Evolutionary conservation across 306 rosid species (phyloP).

Genomic region (Malus sieversii): DNA sequence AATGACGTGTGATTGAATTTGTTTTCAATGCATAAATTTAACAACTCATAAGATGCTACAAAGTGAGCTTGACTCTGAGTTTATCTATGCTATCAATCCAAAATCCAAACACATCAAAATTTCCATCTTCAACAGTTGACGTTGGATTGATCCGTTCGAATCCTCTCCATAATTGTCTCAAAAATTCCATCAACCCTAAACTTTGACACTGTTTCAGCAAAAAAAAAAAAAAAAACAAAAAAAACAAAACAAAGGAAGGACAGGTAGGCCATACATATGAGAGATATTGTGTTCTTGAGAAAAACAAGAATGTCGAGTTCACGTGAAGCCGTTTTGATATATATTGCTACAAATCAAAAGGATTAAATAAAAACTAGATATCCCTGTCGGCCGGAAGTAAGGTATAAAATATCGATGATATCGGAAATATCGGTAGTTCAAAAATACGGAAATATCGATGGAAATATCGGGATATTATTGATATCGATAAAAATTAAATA

Average conservation of each 20-base stretch:
- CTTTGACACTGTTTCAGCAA: background rate
- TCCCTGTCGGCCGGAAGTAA: too few relatives aligned
- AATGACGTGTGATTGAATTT: too few relatives aligned
- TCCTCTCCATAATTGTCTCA: background rate
- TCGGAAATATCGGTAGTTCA: too few relatives aligned
- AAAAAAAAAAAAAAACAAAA: too few relatives aligned
- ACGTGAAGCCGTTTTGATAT: slow-evolving; percentile 5
- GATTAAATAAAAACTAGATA: background rate
- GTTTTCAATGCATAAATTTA: too few relatives aligned
- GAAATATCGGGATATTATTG: too few relatives aligned
- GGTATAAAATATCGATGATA: too few relatives aligned
- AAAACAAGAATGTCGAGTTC: background rate
- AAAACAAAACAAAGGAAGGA: background rate
- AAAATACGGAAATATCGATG: too few relatives aligned
- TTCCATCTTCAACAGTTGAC: background rate
- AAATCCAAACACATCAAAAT: background rate
- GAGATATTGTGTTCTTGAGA: background rate
- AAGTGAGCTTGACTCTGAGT: background rate
- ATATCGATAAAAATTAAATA: too few relatives aligned
- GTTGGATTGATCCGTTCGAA: background rate
- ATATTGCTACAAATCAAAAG: background rate
- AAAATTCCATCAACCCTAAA: background rate
- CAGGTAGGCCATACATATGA: background rate
- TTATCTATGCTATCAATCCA: background rate
- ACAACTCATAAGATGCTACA: too few relatives aligned